phyloP scores from a whole-genome alignment of 2,329 filamentous ascomycete genomes.

The Endoconidiophora laricicola region DNA sequence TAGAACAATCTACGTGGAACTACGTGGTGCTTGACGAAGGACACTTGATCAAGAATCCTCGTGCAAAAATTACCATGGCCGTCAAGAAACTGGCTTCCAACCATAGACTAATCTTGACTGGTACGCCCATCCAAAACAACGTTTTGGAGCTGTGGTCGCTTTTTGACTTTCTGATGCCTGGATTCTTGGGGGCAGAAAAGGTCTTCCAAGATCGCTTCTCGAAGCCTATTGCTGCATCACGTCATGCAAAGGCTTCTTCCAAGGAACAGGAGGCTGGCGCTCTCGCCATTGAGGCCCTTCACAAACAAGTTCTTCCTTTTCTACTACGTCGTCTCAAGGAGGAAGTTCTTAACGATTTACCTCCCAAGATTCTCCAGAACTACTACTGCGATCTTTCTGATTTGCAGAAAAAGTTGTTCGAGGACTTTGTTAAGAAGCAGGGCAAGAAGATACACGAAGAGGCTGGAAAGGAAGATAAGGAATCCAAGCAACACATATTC shows the following conservation, averaged over 20 bases:
- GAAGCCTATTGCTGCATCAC: constrained; percentile 84
- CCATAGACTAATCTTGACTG: constrained; percentile 87
- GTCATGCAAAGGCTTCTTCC: constrained; percentile 91
- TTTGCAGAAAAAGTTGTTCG: constrained; percentile 84
- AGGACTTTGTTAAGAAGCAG: constrained; percentile 90
- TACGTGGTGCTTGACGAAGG: constrained; percentile 96
- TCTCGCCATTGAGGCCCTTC: constrained; percentile 88
- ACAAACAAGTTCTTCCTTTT: constrained; percentile 97
- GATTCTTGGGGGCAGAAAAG: constrained; percentile 84
- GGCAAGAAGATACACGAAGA: constrained; percentile 74
- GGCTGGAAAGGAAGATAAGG: constrained; percentile 71
- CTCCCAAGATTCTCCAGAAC: constrained; percentile 96
- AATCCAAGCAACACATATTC: constrained; percentile 97
- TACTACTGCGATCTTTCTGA: constrained; percentile 98
- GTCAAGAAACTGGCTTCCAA: constrained; percentile 85
- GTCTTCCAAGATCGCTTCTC: constrained; percentile 93
- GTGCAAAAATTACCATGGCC: constrained; percentile 84
- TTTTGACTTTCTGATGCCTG: constrained; percentile 98
- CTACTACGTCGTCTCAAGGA: constrained; percentile 90
- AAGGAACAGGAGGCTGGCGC: constrained; percentile 97
- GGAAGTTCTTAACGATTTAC: constrained; percentile 88
- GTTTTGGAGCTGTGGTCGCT: constrained; percentile 93
- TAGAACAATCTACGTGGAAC: constrained; percentile 80
- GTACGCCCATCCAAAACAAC: constrained; percentile 95
- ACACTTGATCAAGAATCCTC: constrained; percentile 96